These are phyloP conservation scores for Epichloe amarillans DNA, from an alignment of 2,329 filamentous ascomycete genomes.

Conservation along the genomic window DNA sequence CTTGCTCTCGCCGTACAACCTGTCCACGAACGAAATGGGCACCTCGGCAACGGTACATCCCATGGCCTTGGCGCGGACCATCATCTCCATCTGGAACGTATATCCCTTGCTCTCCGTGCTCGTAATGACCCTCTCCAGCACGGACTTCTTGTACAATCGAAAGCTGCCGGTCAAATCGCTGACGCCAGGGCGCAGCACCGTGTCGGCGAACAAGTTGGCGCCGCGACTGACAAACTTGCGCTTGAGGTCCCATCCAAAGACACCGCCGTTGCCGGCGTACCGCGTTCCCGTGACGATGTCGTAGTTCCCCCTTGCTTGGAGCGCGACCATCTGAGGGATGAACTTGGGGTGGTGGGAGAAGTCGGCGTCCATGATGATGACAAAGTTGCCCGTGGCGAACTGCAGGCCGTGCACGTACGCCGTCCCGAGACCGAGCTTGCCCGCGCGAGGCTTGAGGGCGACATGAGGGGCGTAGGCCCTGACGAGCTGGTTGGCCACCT, in stretches of 20 bases:
- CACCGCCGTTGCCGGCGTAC: conserved; percentile 79
- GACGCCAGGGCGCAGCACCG: conserved; percentile 81
- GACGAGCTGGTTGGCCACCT: conserved; percentile 80
- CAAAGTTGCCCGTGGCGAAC: conserved; percentile 81
- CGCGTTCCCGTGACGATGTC: conserved; percentile 96
- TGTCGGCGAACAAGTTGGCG: conserved; percentile 92
- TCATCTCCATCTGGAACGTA: conserved; percentile 99
- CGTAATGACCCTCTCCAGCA: conserved; percentile 79
- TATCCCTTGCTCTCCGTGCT: conserved; percentile 94
- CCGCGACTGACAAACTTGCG: conserved; percentile 72
- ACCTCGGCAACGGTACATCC: conserved; percentile 89
- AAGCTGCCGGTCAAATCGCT: conserved; percentile 94
- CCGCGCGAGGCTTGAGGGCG: conserved; percentile 72
- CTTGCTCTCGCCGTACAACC: conserved; percentile 91
- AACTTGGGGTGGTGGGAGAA: conserved; percentile 99
- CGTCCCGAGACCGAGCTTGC: conserved; percentile 93
- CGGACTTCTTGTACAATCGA: conserved; percentile 80
- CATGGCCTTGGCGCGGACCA: conserved; percentile 93
- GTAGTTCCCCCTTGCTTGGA: conserved; percentile 65
- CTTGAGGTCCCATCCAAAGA: conserved; percentile 95
- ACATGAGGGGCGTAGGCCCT: conserved; percentile 72
- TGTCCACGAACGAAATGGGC: conserved; percentile 91
- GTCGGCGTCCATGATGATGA: conserved; percentile 99
- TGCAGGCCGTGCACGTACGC: conserved; percentile 92
- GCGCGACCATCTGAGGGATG: conserved; percentile 83